A percentile compares a stretch with the other conserved stretches of the same genome.
Conservation (phyloP, 2,329 filamentous ascomycete genomes). For the Esteya vermicola region DNA sequence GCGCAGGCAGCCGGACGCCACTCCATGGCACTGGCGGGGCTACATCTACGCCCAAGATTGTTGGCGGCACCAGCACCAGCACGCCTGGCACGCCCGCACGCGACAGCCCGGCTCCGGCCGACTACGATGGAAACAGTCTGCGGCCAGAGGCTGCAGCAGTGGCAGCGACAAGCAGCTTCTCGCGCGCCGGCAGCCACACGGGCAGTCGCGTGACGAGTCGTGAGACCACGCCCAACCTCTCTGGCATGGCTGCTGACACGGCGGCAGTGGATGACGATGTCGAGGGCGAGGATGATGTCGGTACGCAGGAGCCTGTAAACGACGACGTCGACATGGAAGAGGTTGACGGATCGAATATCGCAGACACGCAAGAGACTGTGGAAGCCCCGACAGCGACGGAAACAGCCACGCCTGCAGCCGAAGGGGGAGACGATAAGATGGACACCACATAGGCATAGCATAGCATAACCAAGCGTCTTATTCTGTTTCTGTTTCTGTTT, state of each 20-base stretch:
- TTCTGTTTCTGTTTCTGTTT: not conserved
- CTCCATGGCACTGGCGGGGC: not conserved
- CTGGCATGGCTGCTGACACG: slow-evolving; percentile 10
- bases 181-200: slow-evolving; percentile 21
- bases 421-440: slow-evolving; percentile 45
- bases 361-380: not conserved
- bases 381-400: not conserved
- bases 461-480: not conserved
- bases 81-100: not conserved
- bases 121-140: slow-evolving; percentile 16
- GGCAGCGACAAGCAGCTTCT: slow-evolving; percentile 19
- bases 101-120: slow-evolving; percentile 4
- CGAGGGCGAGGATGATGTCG: not conserved
- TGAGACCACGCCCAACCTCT: slow-evolving; percentile 22
- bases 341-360: slow-evolving; percentile 14
- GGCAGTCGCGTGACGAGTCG: slow-evolving; percentile 17
- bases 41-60: not conserved
- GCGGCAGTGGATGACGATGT: not conserved
- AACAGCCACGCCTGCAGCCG: slow-evolving; percentile 17
- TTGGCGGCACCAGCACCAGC: not conserved
- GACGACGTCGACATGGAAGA: slow-evolving; percentile 50
- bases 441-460: slow-evolving; percentile 33
- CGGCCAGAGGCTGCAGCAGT: slow-evolving; percentile 17
- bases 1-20: too few species aligned
- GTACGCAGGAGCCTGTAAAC: slow-evolving; percentile 15